Evolutionary conservation across 495 filamentous ascomycete species (phyloP).

Genomic region (Letharia lupina): DNA sequence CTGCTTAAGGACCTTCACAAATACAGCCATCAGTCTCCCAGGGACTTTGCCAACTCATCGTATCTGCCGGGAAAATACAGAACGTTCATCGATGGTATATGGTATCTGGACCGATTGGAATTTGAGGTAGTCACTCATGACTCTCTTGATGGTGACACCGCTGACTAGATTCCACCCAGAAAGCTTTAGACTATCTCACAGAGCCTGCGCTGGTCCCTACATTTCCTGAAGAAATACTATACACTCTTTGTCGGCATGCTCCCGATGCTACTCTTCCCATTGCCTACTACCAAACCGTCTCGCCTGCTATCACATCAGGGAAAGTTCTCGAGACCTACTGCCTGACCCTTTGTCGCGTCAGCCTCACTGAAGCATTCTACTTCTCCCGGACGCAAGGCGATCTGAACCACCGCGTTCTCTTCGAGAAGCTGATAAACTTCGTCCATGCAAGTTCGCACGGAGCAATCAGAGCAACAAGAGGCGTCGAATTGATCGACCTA

Average conservation of each 20-base stretch:
- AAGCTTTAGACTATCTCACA: slow-evolving; percentile 61
- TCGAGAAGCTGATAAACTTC: slow-evolving; percentile 58
- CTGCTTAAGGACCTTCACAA: slow-evolving; percentile 64
- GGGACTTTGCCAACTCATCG: slow-evolving; percentile 45
- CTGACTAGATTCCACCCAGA: slow-evolving; percentile 34
- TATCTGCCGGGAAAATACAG: slow-evolving; percentile 60
- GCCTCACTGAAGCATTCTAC: slow-evolving; percentile 62
- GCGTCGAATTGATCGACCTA: slow-evolving; percentile 61
- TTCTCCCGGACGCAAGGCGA: slow-evolving; percentile 60
- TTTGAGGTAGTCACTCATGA: slow-evolving; percentile 44
- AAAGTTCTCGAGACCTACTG: slow-evolving; percentile 56
- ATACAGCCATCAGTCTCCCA: slow-evolving; percentile 38
- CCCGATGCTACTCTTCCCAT: slow-evolving; percentile 58
- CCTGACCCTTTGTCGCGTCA: slow-evolving; percentile 55
- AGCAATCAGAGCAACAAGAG: slow-evolving; percentile 44
- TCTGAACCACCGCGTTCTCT: slow-evolving; percentile 47
- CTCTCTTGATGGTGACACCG: slow-evolving; percentile 7
- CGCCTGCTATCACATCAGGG: slow-evolving; percentile 52
- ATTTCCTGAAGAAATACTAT: slow-evolving; percentile 72
- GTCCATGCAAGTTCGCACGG: slow-evolving; percentile 43
- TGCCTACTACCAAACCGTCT: slow-evolving; percentile 66
- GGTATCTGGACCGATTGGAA: slow-evolving; percentile 64
- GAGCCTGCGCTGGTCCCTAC: slow-evolving; percentile 69
- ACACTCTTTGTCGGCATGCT: slow-evolving; percentile 54
- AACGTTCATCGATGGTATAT: slow-evolving; percentile 71